These are phyloP conservation scores for Amyloporia xantha DNA, from an alignment of 768 basidiomycete species.

Conservation along the genomic window DNA sequence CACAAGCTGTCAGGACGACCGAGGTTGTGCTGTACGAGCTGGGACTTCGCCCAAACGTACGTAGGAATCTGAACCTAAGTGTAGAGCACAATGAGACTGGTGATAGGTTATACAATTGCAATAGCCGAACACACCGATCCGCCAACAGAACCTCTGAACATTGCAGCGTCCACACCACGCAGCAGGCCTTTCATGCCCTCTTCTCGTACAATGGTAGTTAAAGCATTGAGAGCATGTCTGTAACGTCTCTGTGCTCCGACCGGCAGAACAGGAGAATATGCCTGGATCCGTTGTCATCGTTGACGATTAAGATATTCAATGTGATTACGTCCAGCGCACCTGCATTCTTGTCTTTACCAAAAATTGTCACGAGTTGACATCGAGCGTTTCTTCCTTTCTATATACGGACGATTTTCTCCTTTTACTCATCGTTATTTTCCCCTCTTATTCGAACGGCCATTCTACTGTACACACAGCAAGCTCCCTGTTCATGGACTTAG, in stretches of 20 bases:
- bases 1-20: constrained; percentile 70
- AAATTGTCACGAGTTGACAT: too few species aligned
- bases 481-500: too few species aligned
- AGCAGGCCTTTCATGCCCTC: constrained; percentile 78
- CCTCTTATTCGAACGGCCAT: too few species aligned
- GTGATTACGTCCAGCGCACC: constrained; percentile 32
- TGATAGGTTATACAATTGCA: too few species aligned
- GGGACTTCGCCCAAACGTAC: constrained; percentile 89
- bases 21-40: constrained; percentile 61
- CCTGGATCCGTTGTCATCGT: constrained; percentile 34
- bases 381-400: too few species aligned
- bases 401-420: too few species aligned
- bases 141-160: constrained; percentile 91
- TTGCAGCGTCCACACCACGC: constrained; percentile 89
- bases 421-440: too few species aligned
- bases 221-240: constrained; percentile 74
- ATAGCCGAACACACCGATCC: constrained; percentile 72
- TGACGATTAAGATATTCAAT: not conserved
- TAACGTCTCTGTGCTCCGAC: constrained; percentile 95
- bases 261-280: constrained; percentile 90
- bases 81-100: too few species aligned
- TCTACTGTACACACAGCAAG: too few species aligned
- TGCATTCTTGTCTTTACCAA: constrained; percentile 98
- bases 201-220: constrained; percentile 68
- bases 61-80: constrained; percentile 91